Evolutionary conservation across 2,329 filamentous ascomycete genomes (phyloP).

Genomic region (Hymenoscyphus scutula): DNA sequence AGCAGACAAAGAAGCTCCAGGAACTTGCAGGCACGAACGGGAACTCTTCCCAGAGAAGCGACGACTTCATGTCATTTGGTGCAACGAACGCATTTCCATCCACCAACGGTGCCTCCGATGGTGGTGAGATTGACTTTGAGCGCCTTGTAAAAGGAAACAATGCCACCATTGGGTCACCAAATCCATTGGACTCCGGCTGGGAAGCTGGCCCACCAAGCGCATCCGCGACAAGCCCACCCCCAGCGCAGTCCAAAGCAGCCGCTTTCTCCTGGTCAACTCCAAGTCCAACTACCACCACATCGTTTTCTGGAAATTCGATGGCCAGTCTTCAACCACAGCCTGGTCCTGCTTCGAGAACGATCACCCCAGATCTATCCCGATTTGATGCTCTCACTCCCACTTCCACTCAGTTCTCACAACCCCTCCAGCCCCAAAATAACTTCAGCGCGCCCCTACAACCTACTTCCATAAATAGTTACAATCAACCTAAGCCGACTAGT

Average conservation of each 20-base stretch:
- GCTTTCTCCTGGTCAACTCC: slow-evolving; percentile 66
- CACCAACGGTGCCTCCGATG: slow-evolving; percentile 52
- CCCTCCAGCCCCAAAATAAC: slow-evolving; percentile 45
- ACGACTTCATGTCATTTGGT: slow-evolving; percentile 72
- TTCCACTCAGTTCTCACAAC: slow-evolving; percentile 62
- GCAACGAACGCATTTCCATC: slow-evolving; percentile 54
- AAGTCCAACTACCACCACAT: slow-evolving; percentile 40
- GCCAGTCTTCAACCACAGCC: slow-evolving; percentile 38
- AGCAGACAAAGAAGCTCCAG: slow-evolving; percentile 84
- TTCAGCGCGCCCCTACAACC: slow-evolving; percentile 19
- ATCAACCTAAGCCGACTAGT: slow-evolving; percentile 18
- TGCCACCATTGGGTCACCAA: slow-evolving; percentile 33
- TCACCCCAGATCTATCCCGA: slow-evolving; percentile 56
- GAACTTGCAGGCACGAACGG: slow-evolving; percentile 67
- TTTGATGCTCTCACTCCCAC: slow-evolving; percentile 57
- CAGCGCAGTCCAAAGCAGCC: slow-evolving; percentile 41
- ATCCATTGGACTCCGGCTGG: slow-evolving; percentile 51
- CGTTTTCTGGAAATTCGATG: slow-evolving; percentile 20
- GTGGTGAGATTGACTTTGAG: slow-evolving; percentile 82
- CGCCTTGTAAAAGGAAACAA: slow-evolving; percentile 77
- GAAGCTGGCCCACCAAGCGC: slow-evolving; percentile 42
- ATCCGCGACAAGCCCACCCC: slow-evolving; percentile 30
- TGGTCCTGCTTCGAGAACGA: slow-evolving; percentile 47
- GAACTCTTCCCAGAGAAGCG: slow-evolving; percentile 48
- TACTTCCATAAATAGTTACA: slow-evolving; percentile 19